Evolutionary conservation across 140 eudicot species (phyloP), one percentile per base, ranked within the genome.

Genomic region (Flaveria floridana): DNA sequence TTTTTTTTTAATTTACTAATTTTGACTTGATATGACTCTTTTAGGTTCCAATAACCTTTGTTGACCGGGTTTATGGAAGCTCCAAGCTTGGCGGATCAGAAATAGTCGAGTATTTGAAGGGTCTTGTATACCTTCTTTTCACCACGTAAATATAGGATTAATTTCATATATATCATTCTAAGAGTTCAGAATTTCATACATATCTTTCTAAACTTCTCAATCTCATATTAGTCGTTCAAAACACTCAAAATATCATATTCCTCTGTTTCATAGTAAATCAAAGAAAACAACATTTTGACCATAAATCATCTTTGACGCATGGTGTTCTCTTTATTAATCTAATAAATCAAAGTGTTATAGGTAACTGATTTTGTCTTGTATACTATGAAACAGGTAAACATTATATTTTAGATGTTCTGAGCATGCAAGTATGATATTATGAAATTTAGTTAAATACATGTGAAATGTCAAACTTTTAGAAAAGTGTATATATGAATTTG

Each of bases 21-120:
- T 30, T 59, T 52, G 65, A 55, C 12, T 48, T 28, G 34, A 53
- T 68, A 18, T 48, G 46, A 42, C 13, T 66, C 78, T 74, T 82
- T 37, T 74, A 89, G 95, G 96, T 90, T 44, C 97, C 96, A 8
- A 92, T 92, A 63, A 92, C 95, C 12, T 92, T 92, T 59, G 97
- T 92, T n/a, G 96, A 87, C 72, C 78, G 95, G 82, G 96, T 92
- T 37, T 92, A 87, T 76, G 98, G 98, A 65, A 92, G 88, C 80
- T 92, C 97, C 30, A 92, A 92, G 82, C 91, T 92, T 46, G 96
- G 97, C 19, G 97, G 98, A 76, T 90, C 96, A 2, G 97, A 92
- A 85, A 92, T 92, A 65, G 98, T 89, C 48, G 93, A 85, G 80
- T 92, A 90, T 77, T 66, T 90, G 56, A 92, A 92, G 74, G 98